Evolutionary conservation across 164 flowering plant genomes (phyloP).

Genomic region (Echeveria elegans): DNA sequence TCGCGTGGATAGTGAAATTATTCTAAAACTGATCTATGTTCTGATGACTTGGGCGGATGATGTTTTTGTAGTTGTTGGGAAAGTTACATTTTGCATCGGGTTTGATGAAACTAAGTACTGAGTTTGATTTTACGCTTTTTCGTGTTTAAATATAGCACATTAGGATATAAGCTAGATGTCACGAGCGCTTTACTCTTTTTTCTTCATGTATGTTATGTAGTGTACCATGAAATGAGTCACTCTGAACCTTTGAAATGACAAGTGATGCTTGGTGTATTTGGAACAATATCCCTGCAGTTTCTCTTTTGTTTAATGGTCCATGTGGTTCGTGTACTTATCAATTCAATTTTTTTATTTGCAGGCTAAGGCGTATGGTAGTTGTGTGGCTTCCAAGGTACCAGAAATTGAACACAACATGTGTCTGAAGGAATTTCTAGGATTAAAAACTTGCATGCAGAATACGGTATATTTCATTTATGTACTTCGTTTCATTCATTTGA

Average conservation of each 20-base stretch:
- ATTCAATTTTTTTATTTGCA: constrained; percentile 16
- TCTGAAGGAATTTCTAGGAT: constrained; percentile 68
- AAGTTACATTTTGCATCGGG: background rate
- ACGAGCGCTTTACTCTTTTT: background rate
- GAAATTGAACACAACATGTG: constrained; percentile 90
- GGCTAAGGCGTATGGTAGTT: constrained; percentile 82
- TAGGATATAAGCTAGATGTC: too few relatives aligned
- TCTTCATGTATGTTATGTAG: too few relatives aligned
- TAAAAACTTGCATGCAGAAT: constrained; percentile 79
- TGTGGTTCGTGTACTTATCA: background rate
- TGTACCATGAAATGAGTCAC: background rate
- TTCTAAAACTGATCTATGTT: background rate
- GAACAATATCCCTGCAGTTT: background rate
- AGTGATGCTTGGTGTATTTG: background rate
- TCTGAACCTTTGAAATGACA: background rate
- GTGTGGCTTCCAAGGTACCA: constrained; percentile 81
- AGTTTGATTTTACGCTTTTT: too few relatives aligned
- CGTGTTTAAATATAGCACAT: too few relatives aligned
- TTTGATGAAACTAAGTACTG: background rate
- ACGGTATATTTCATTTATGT: constrained; percentile 31
- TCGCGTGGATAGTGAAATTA: too few relatives aligned
- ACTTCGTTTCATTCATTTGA: background rate
- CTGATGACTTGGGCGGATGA: background rate
- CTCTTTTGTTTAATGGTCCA: background rate
- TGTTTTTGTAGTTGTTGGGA: too few relatives aligned